These are phyloP conservation scores for Periconia macrospinosa DNA, from an alignment of 2,329 filamentous ascomycete genomes.

Conservation along the genomic window DNA sequence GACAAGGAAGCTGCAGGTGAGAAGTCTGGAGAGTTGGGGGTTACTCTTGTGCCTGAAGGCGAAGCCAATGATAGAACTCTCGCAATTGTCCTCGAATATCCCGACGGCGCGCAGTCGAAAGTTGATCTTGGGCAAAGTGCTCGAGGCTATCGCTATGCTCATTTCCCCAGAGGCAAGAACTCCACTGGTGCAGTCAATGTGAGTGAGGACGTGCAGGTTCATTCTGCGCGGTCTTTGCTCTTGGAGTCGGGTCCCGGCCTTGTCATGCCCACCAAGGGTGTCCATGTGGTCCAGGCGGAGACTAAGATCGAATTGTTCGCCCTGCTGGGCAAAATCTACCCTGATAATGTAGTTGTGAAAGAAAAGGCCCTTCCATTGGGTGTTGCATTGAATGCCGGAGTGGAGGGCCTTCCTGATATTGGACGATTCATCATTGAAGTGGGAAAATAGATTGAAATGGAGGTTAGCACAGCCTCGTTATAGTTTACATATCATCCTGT, in stretches of 20 bases:
- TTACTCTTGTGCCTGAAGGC: not conserved
- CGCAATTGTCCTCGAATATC: not conserved
- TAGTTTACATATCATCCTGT: too few relatives aligned
- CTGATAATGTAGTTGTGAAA: not conserved
- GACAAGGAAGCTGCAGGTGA: not conserved
- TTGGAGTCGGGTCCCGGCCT: not conserved
- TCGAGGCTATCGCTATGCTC: slow-evolving; percentile 1
- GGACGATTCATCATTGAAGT: too few relatives aligned
- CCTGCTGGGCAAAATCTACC: not conserved
- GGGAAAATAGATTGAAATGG: too few relatives aligned
- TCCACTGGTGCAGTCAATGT: too few relatives aligned
- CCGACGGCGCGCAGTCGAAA: not conserved
- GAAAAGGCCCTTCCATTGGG: too few relatives aligned
- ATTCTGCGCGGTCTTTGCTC: not conserved
- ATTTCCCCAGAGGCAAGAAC: not conserved
- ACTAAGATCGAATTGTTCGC: not conserved
- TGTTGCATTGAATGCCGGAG: too few relatives aligned
- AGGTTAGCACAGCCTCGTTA: too few relatives aligned
- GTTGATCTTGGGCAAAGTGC: not conserved
- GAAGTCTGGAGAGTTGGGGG: not conserved
- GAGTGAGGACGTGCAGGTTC: not conserved
- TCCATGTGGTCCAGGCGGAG: not conserved
- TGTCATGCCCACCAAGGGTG: not conserved
- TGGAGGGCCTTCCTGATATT: too few relatives aligned
- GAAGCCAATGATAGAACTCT: not conserved